Percentiles rank a stretch among this genome's conserved stretches.
phyloP scores from a whole-genome alignment of 495 filamentous ascomycete genomes.

The Paragyromitra xinjiangensis region DNA sequence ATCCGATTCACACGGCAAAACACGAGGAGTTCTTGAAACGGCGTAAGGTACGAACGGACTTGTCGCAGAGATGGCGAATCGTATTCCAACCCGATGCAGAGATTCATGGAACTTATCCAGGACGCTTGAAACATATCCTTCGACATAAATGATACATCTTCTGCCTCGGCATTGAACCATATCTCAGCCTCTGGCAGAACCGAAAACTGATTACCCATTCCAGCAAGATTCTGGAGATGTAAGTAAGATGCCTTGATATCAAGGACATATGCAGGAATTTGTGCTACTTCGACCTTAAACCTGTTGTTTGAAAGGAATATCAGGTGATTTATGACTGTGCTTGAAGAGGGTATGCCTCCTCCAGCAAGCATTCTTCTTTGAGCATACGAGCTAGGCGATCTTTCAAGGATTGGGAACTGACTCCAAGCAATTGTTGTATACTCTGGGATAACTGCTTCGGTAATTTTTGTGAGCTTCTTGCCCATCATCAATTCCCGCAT shows the following conservation, averaged over 20 bases:
- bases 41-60: conserved; percentile 14
- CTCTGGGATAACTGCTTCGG: conserved; percentile 4
- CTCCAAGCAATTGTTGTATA: conserved; percentile 40
- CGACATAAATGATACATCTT: neutral
- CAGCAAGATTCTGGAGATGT: conserved; percentile 15
- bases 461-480: conserved; percentile 5
- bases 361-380: neutral
- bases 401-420: conserved; percentile 27
- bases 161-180: conserved; percentile 43
- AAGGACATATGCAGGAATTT: conserved; percentile 13
- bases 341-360: conserved; percentile 1
- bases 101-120: conserved; percentile 25
- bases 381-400: neutral
- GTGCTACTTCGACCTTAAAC: neutral
- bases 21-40: conserved; percentile 4
- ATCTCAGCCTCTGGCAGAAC: conserved; percentile 18
- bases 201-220: neutral
- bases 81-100: conserved; percentile 35
- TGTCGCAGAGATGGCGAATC: conserved; percentile 26
- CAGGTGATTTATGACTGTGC: conserved; percentile 33
- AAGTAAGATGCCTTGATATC: conserved; percentile 33
- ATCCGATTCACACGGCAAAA: neutral
- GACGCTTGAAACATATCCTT: conserved; percentile 29
- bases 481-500: neutral
- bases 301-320: conserved; percentile 22